A percentile compares a stretch with the other conserved stretches of the same genome.
phyloP scores from a whole-genome alignment of 2,329 filamentous ascomycete species.

The Pezizomycotina sp. region DNA sequence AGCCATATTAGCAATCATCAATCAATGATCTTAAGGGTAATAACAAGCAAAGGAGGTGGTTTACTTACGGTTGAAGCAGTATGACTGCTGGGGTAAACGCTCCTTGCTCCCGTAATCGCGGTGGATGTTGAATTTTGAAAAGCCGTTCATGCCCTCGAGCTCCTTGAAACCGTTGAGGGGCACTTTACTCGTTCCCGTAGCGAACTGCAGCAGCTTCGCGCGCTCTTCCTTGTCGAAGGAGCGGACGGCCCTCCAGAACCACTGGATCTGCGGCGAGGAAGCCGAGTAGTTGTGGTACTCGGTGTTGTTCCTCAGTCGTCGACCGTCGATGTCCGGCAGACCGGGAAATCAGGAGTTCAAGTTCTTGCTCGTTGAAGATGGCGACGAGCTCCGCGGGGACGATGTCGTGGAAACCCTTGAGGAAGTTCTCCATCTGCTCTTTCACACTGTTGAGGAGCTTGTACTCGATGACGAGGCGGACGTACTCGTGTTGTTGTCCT shows the following conservation, averaged over 20 bases:
- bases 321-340: conserved; percentile 86
- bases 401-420: conserved; percentile 95
- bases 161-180: conserved; percentile 98
- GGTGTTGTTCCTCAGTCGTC: conserved; percentile 98
- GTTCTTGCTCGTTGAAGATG: conserved; percentile 96
- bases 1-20: too few species aligned
- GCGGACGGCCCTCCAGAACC: conserved; percentile 97
- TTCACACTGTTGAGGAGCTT: conserved; percentile 81
- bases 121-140: conserved; percentile 97
- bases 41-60: too few species aligned
- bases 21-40: too few species aligned
- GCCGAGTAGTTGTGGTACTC: conserved; percentile 97
- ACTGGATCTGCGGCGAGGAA: conserved; percentile 90
- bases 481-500: conserved; percentile 98
- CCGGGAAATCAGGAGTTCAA: conserved; percentile 93
- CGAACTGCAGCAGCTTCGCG: conserved; percentile 91
- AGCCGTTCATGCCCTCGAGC: conserved; percentile 96
- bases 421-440: conserved; percentile 84
- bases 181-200: conserved; percentile 95
- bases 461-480: conserved; percentile 85
- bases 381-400: conserved; percentile 85
- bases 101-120: conserved; percentile 95
- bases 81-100: conserved; percentile 86
- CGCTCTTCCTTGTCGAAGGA: conserved; percentile 98
- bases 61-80: conserved; percentile 98